A percentile compares a stretch with the other conserved stretches of the same genome.
phyloP scores from a whole-genome alignment of 148 eudicot genomes.

The Diospyros lotus region DNA sequence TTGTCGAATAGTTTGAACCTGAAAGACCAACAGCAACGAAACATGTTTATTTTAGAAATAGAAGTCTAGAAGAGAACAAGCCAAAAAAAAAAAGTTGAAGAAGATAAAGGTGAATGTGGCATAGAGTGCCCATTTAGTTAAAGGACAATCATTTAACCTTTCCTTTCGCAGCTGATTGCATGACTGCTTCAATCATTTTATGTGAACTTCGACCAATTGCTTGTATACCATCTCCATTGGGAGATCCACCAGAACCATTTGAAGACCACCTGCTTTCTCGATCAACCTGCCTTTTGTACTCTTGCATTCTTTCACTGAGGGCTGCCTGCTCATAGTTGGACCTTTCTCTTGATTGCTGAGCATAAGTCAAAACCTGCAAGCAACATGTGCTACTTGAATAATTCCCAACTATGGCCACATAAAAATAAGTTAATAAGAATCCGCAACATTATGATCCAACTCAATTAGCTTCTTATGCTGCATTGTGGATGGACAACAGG shows the following conservation, averaged over 20 bases:
- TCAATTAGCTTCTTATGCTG: background rate
- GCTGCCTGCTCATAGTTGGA: slow-evolving; percentile 96
- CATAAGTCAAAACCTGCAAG: slow-evolving; percentile 85
- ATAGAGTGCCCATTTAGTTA: background rate
- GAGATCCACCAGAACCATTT: slow-evolving; percentile 86
- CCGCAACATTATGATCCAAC: background rate
- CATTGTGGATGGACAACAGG: background rate
- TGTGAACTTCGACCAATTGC: slow-evolving; percentile 96
- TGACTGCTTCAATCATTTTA: slow-evolving; percentile 92
- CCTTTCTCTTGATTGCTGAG: slow-evolving; percentile 91
- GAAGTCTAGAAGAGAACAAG: background rate
- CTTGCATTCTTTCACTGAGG: slow-evolving; percentile 92
- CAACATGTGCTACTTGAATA: slow-evolving; percentile 1
- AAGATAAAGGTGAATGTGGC: background rate
- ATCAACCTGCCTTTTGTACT: slow-evolving; percentile 87
- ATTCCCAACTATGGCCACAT: background rate
- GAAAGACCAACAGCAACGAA: slow-evolving; percentile 9
- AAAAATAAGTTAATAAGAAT: background rate
- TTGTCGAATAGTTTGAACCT: slow-evolving; percentile 98
- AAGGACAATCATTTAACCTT: slow-evolving; percentile 44
- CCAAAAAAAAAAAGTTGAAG: background rate
- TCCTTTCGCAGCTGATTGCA: slow-evolving; percentile 94
- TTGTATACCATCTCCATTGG: slow-evolving; percentile 93
- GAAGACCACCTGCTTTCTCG: slow-evolving; percentile 86
- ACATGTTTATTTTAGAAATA: slow-evolving; percentile 2